Percentiles rank a stretch among this genome's conserved stretches.
These are phyloP conservation scores for Boechera divaricarpa DNA, from an alignment of 345 rosid genomes.

Conservation along the genomic window DNA sequence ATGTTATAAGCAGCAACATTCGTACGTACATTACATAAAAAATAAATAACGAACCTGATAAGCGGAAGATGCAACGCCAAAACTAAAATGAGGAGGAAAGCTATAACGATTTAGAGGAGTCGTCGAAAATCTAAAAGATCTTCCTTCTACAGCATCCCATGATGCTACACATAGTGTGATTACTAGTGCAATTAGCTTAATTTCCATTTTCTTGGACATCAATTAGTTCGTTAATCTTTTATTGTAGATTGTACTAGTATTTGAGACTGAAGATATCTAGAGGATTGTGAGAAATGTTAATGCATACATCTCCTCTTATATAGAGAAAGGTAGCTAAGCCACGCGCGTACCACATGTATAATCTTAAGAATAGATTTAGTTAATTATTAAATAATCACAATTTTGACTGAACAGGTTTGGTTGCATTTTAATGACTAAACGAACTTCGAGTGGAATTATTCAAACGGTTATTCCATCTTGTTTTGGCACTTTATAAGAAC, in stretches of 20 bases:
- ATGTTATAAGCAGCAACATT: no score
- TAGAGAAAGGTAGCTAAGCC: neutral
- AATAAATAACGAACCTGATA: slow-evolving; percentile 39
- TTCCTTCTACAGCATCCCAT: slow-evolving; percentile 20
- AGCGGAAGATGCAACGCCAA: slow-evolving; percentile 51
- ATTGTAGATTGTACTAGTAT: neutral
- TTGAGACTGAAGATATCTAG: neutral
- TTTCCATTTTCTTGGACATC: slow-evolving; percentile 8
- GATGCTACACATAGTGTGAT: slow-evolving; percentile 17
- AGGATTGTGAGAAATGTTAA: neutral
- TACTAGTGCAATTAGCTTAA: slow-evolving; percentile 18
- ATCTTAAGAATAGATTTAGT: neutral
- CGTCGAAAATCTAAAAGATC: slow-evolving; percentile 14
- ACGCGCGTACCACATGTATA: neutral
- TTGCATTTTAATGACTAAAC: neutral
- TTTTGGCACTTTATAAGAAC: neutral
- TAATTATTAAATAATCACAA: neutral
- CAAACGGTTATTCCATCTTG: neutral
- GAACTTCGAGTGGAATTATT: neutral
- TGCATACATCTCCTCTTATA: neutral
- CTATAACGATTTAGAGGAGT: slow-evolving; percentile 37
- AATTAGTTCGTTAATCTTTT: neutral
- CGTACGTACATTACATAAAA: neutral
- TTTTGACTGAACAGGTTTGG: neutral
- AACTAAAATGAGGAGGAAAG: slow-evolving; percentile 41